Percentiles rank a stretch among this genome's conserved stretches.
Conservation (phyloP, 2,329 filamentous ascomycete genomes). For the Xylariales sp. region DNA sequence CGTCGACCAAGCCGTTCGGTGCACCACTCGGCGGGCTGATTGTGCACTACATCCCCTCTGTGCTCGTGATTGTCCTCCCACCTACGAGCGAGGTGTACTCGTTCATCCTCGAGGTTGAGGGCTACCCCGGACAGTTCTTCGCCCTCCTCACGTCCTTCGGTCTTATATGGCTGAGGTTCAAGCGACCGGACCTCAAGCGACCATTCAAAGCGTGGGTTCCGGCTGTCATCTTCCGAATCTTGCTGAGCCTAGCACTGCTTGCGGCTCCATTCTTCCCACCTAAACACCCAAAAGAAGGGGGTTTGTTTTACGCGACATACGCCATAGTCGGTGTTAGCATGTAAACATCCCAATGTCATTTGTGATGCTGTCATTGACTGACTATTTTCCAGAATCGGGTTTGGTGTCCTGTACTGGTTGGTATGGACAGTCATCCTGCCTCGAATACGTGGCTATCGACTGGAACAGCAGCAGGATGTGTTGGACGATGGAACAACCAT, state of each 20-base stretch:
- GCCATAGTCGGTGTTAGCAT: constrained; percentile 47
- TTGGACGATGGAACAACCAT: constrained; percentile 64
- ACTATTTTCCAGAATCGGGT: constrained; percentile 43
- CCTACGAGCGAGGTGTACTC: constrained; percentile 64
- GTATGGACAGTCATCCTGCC: constrained; percentile 61
- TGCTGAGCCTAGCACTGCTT: constrained; percentile 50
- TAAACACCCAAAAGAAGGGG: constrained; percentile 38
- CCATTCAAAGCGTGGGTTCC: constrained; percentile 63
- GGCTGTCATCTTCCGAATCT: constrained; percentile 51
- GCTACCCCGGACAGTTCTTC: constrained; percentile 60
- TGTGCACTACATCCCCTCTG: constrained; percentile 63
- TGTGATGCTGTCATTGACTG: constrained; percentile 11
- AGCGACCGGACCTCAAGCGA: constrained; percentile 53
- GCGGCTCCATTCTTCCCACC: constrained; percentile 60
- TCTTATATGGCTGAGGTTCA: constrained; percentile 55
- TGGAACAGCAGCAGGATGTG: constrained; percentile 57
- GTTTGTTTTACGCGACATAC: constrained; percentile 50
- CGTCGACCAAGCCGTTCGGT: constrained; percentile 62
- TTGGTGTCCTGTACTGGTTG: constrained; percentile 64
- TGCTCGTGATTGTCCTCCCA: constrained; percentile 61
- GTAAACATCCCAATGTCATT: constrained; percentile 35
- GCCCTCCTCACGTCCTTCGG: constrained; percentile 53
- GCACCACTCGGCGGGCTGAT: constrained; percentile 64
- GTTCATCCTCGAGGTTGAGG: constrained; percentile 69
- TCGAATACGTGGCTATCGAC: constrained; percentile 49